Conservation (phyloP, 2,329 filamentous ascomycete species). For the Aspergillus japonicus region DNA sequence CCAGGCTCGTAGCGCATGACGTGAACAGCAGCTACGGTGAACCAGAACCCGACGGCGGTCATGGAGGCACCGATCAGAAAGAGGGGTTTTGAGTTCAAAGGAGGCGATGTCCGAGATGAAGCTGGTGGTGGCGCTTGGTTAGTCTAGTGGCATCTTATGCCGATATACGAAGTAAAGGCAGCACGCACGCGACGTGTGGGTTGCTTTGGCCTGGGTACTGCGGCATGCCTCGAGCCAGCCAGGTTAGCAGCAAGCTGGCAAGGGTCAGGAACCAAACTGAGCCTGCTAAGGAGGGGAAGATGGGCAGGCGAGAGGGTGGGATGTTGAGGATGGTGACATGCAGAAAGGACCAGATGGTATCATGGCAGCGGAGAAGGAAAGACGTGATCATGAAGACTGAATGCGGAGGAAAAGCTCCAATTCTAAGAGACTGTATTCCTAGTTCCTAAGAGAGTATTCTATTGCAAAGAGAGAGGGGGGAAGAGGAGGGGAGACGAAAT, state of each 20-base stretch:
- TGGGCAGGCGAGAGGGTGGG: slow-evolving; percentile 19
- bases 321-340: slow-evolving; percentile 22
- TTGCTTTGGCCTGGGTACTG: slow-evolving; percentile 22
- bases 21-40: slow-evolving; percentile 22
- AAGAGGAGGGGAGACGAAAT: slow-evolving; percentile 23
- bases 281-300: slow-evolving; percentile 22
- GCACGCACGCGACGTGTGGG: slow-evolving; percentile 17
- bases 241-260: slow-evolving; percentile 19
- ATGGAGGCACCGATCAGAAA: slow-evolving; percentile 23
- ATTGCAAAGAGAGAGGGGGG: slow-evolving; percentile 24
- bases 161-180: background rate
- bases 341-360: slow-evolving; percentile 18
- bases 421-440: background rate
- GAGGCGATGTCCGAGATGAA: slow-evolving; percentile 26
- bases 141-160: background rate
- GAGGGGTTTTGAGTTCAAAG: slow-evolving; percentile 24
- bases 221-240: slow-evolving; percentile 20
- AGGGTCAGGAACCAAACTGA: slow-evolving; percentile 23
- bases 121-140: slow-evolving; percentile 1
- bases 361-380: slow-evolving; percentile 14
- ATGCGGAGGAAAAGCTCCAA: background rate
- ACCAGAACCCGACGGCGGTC: slow-evolving; percentile 21
- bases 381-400: slow-evolving; percentile 4
- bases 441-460: background rate
- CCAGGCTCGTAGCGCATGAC: slow-evolving; percentile 25